These are phyloP conservation scores for Phaffia tasmanica DNA, from an alignment of 768 basidiomycete genomes.

Conservation along the genomic window DNA sequence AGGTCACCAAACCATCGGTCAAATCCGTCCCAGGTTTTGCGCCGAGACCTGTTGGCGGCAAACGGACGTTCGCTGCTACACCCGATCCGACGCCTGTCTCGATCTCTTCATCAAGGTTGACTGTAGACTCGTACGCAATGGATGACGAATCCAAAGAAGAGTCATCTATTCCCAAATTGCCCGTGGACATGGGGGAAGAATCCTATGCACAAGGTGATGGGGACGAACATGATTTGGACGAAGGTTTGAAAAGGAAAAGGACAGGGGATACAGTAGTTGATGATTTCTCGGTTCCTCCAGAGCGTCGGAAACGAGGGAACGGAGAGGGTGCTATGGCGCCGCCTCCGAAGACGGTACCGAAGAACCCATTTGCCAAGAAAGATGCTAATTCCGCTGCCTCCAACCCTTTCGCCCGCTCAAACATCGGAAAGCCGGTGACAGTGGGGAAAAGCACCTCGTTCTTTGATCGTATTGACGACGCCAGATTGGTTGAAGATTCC, in stretches of 20 bases:
- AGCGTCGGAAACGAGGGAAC: too few relatives aligned
- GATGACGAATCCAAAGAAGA: not conserved
- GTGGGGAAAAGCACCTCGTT: conserved; percentile 19
- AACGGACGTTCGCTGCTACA: conserved; percentile 13
- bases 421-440: conserved; percentile 6
- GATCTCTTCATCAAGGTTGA: not conserved
- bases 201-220: not conserved
- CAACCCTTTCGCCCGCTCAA: conserved; percentile 17
- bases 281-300: conserved; percentile 1
- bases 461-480: conserved; percentile 25
- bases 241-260: conserved; percentile 8
- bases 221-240: conserved; percentile 10
- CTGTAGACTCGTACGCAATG: not conserved
- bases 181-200: conserved; percentile 1
- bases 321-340: too few relatives aligned
- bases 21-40: conserved; percentile 15
- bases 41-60: conserved; percentile 20
- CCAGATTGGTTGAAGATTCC: not conserved
- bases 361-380: conserved; percentile 20
- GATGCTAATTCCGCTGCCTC: conserved; percentile 2
- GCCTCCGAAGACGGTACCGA: not conserved
- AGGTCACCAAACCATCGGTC: not conserved
- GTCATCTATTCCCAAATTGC: not conserved
- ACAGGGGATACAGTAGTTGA: conserved; percentile 6
- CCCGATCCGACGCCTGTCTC: not conserved